Base-by-base conservation (phyloP, 257 asterid genomes). In the Avicennia marina region DNA sequence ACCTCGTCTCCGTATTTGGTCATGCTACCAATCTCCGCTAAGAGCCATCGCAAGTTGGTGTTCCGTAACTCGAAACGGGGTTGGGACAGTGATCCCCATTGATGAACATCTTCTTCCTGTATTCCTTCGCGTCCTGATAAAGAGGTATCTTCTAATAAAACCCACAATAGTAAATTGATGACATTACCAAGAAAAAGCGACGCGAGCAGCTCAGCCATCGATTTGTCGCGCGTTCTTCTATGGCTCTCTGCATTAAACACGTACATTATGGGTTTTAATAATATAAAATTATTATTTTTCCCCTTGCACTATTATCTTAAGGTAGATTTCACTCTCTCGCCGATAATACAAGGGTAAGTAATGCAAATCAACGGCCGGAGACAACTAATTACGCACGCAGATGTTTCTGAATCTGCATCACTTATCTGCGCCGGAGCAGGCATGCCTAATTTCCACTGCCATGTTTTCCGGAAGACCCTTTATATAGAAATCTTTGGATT, bases 191-290 rank as follows among this genome's bases (percentile, higher is more conserved):
- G n/a, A n/a, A n/a, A 57, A 36, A 48, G 58, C 66, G 33, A 54
- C 57, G 65, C 38, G 39, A 60, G 26, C 48, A 60, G 66, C 66
- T 60, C 66, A 60, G 66, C 66, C 66, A 60, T 25, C 26, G 25
- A 13, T 18, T 63, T n/a, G 31, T 46, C 2, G 67, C 65, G 17
- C 46, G 57, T 26, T 41, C 64, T 38, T 12, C 68, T 11, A 38
- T 45, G 47, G 60, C 55, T 43, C 60, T 50, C 7, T 50, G 71
- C 2, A 59, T 57, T 46, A 72, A 72, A 18, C 52, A 72, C 53
- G 71, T 45, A 57, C 19, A 47, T 34, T 60, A 46, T 36, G 38
- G 54, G 53, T 60, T 47, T 19, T 45, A 18, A 46, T 45, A 11
- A 2, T 22, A 16, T 8, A 24, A 15, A 13, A 7, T 7, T 43